Conservation (phyloP, 768 basidiomycete species). For the Phylloporus sp. region DNA sequence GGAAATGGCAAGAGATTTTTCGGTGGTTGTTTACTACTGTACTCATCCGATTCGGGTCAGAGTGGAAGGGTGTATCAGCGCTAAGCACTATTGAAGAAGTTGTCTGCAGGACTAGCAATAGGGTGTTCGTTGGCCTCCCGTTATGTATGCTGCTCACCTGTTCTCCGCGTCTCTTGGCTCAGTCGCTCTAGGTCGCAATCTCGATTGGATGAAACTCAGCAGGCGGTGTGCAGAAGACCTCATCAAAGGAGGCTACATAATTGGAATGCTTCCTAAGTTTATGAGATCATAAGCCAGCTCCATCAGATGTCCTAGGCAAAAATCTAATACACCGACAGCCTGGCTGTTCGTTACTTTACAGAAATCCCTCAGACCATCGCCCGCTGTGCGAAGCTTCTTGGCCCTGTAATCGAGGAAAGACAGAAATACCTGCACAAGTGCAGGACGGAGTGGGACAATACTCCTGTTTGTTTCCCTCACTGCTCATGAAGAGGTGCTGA, state of each 20-base stretch:
- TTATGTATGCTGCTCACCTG: conserved; percentile 2
- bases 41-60: not conserved
- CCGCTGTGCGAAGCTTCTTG: conserved; percentile 12
- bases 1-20: not conserved
- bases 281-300: not conserved
- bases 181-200: conserved; percentile 34
- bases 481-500: not conserved
- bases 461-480: conserved; percentile 17
- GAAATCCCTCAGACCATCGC: not conserved
- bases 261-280: conserved; percentile 28
- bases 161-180: not conserved
- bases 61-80: conserved; percentile 11
- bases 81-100: not conserved
- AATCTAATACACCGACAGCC: not conserved
- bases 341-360: not conserved
- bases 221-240: conserved; percentile 29
- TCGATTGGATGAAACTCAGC: conserved; percentile 32
- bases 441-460: conserved; percentile 26
- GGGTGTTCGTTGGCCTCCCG: conserved; percentile 13
- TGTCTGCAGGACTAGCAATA: conserved; percentile 7
- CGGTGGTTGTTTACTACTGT: no score
- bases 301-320: not conserved
- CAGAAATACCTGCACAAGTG: conserved; percentile 15
- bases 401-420: conserved; percentile 31
- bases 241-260: conserved; percentile 9